Conservation (phyloP, 257 asterid species). For the Henckelia pumila region DNA sequence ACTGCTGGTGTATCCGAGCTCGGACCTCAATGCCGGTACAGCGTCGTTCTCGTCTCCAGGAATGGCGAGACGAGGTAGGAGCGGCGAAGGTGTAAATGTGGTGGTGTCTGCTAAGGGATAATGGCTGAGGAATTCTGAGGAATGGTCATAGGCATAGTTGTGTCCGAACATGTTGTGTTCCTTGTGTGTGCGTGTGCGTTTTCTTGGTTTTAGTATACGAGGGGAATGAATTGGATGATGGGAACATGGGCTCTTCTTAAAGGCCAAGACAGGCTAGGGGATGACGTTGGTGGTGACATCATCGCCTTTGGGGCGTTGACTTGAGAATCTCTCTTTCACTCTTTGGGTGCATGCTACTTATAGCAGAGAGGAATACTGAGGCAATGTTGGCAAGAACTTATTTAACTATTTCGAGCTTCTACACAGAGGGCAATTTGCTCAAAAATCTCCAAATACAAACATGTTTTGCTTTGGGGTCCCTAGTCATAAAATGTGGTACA, state of each 20-base stretch:
- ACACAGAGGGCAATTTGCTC: no score
- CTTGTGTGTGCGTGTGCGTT: constrained; percentile 19
- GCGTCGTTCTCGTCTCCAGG: constrained; percentile 54
- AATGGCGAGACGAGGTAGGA: constrained; percentile 43
- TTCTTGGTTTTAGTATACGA: constrained; percentile 1
- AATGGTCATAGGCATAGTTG: constrained; percentile 29
- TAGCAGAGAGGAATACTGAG: no score
- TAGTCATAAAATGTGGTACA: no score
- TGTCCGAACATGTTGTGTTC: constrained; percentile 50
- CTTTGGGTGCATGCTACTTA: no score
- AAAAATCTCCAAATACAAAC: no score
- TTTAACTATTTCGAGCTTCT: no score
- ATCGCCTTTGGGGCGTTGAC: constrained; percentile 49
- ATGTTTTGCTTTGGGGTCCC: no score
- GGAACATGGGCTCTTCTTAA: constrained; percentile 44
- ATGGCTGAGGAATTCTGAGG: constrained; percentile 35
- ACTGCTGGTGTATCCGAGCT: constrained; percentile 52
- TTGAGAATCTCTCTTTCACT: constrained; percentile 31
- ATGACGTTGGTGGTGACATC: constrained; percentile 69
- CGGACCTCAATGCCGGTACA: constrained; percentile 44
- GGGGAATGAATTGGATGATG: constrained; percentile 2
- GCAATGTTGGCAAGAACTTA: no score
- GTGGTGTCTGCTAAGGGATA: constrained; percentile 24
- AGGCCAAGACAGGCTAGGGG: constrained; percentile 47
- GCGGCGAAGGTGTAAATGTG: constrained; percentile 31